Conservation (phyloP, 1,139 yeast genomes). For the Candida buenavistaensis region DNA sequence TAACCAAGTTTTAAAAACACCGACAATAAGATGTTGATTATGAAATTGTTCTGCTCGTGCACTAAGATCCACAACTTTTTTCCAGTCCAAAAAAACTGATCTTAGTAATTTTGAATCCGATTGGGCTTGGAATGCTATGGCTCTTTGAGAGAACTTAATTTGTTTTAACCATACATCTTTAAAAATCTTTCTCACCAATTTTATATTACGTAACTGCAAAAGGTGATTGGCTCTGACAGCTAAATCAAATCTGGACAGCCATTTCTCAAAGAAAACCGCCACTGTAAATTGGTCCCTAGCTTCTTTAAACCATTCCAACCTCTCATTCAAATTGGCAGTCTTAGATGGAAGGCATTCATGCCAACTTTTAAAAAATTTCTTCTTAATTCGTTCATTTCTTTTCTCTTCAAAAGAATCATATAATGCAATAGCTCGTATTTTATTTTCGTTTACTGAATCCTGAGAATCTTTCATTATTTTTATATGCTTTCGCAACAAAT, state of each 20-base stretch:
- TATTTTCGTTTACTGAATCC: not conserved
- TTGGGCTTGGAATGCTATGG: constrained; percentile 10
- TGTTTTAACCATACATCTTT: constrained; percentile 18
- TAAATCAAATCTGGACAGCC: constrained; percentile 16
- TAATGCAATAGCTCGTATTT: not conserved
- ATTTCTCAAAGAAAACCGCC: constrained; percentile 16
- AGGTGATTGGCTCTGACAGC: constrained; percentile 9
- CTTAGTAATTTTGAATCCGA: not conserved
- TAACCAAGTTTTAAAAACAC: constrained; percentile 18
- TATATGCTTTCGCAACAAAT: constrained; percentile 4
- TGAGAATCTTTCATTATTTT: constrained; percentile 1
- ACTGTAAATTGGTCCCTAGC: constrained; percentile 13
- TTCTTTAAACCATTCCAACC: constrained; percentile 12
- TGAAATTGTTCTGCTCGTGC: constrained; percentile 15
- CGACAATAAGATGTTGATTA: constrained; percentile 7
- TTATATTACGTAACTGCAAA: constrained; percentile 9
- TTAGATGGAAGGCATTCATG: not conserved
- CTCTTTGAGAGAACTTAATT: constrained; percentile 9
- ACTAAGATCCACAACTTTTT: constrained; percentile 8
- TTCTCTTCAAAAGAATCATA: constrained; percentile 3
- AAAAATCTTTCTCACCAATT: constrained; percentile 16
- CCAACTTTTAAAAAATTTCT: not conserved
- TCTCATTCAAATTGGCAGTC: constrained; percentile 12
- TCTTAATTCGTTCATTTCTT: not conserved
- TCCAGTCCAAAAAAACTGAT: constrained; percentile 18